phyloP scores from a whole-genome alignment of 2,329 filamentous ascomycete genomes.

The Helminthosporium solani region DNA sequence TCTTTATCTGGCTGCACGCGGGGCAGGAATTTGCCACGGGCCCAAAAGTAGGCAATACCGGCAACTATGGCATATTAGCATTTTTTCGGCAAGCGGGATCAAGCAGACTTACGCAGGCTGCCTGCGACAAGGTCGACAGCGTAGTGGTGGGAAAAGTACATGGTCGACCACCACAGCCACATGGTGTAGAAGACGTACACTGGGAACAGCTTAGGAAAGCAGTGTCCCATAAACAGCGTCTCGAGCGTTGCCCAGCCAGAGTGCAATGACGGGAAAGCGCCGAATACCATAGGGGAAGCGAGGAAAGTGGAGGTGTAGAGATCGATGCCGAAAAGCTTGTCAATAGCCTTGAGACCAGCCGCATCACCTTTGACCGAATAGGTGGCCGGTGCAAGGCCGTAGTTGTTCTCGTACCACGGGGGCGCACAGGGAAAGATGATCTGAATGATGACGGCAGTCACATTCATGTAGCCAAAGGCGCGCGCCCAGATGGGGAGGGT shows the following conservation, averaged over 20 bases:
- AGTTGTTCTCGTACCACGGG: conserved; percentile 94
- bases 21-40: conserved; percentile 77
- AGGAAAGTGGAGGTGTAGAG: conserved; percentile 92
- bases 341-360: conserved; percentile 83
- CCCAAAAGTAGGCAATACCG: conserved; percentile 77
- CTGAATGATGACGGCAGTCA: conserved; percentile 83
- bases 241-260: conserved; percentile 86
- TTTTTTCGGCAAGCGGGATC: background rate
- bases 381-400: conserved; percentile 86
- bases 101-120: conserved; percentile 56
- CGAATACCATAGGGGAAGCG: conserved; percentile 87
- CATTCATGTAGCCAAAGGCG: conserved; percentile 89
- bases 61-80: conserved; percentile 48
- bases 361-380: conserved; percentile 90
- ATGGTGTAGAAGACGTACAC: conserved; percentile 80
- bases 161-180: conserved; percentile 98
- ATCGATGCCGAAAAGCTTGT: conserved; percentile 85
- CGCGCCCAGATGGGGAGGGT: conserved; percentile 81
- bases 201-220: conserved; percentile 79
- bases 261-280: conserved; percentile 91
- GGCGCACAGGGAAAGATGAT: conserved; percentile 90
- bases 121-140: conserved; percentile 89
- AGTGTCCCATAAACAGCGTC: conserved; percentile 88
- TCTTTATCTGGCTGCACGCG: conserved; percentile 80
- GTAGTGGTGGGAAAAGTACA: conserved; percentile 98